Percentiles rank a stretch among this genome's conserved stretches.
These are phyloP conservation scores for Curvularia verruculosa DNA, from an alignment of 2,329 filamentous ascomycete genomes.

Conservation along the genomic window DNA sequence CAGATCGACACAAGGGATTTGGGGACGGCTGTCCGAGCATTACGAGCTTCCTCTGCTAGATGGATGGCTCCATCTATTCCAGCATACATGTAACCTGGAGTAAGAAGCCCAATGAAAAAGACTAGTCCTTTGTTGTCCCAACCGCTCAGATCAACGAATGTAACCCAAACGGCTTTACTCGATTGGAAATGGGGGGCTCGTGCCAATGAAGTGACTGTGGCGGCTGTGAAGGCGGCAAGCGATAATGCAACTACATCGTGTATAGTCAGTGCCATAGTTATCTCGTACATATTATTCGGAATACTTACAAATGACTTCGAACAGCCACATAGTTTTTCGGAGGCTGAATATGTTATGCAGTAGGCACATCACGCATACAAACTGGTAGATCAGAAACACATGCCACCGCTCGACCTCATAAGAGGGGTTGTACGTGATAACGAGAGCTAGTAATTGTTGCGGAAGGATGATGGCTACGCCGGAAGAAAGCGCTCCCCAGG, in stretches of 20 bases:
- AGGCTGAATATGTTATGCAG: neutral
- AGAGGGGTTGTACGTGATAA: neutral
- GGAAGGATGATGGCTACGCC: neutral
- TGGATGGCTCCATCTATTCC: constrained; percentile 1
- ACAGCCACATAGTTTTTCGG: neutral
- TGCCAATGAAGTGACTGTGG: neutral
- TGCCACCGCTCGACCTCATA: neutral
- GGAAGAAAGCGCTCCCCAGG: neutral
- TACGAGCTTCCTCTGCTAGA: neutral
- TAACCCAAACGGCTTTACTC: constrained; percentile 1
- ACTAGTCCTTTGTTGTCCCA: neutral
- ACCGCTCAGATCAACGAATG: neutral
- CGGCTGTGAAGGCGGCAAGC: neutral
- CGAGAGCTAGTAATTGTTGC: neutral
- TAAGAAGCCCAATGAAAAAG: neutral
- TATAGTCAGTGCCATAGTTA: neutral
- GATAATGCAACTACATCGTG: neutral
- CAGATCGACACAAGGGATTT: neutral
- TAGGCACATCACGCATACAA: neutral
- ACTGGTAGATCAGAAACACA: neutral
- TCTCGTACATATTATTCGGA: neutral
- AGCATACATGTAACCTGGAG: constrained; percentile 2
- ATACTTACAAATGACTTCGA: neutral
- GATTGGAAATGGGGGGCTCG: constrained; percentile 1
- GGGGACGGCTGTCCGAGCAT: neutral